These are phyloP conservation scores for Lycium ferocissimum DNA, from an alignment of 257 asterid genomes.

Conservation along the genomic window DNA sequence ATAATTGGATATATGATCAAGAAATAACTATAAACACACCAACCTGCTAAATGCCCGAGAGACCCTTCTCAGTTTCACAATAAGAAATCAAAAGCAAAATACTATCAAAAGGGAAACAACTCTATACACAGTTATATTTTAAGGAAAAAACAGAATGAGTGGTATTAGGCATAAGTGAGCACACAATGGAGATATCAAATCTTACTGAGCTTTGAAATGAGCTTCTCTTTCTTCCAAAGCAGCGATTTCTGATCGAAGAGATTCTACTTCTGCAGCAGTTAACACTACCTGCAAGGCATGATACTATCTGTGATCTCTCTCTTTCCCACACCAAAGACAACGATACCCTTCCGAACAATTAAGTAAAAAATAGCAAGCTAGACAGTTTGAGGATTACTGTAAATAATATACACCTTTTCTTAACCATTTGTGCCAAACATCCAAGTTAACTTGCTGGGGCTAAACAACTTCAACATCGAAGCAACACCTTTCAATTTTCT, in stretches of 20 bases:
- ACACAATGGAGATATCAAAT: constrained; percentile 20
- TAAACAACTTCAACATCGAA: constrained; percentile 78
- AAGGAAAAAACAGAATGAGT: background rate
- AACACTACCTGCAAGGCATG: constrained; percentile 65
- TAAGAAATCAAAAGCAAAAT: background rate
- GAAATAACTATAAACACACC: background rate
- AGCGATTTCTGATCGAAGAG: constrained; percentile 87
- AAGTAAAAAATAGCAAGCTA: constrained; percentile 32
- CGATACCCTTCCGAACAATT: constrained; percentile 26
- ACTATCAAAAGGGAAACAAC: background rate
- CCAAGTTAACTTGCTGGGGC: constrained; percentile 75
- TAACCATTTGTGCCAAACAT: constrained; percentile 63
- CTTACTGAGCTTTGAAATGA: constrained; percentile 94
- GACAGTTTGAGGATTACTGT: constrained; percentile 1
- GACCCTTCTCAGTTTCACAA: background rate
- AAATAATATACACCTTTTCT: constrained; percentile 65
- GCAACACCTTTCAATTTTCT: constrained; percentile 57
- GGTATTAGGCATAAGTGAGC: constrained; percentile 3
- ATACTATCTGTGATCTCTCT: background rate
- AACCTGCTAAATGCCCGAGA: constrained; percentile 3
- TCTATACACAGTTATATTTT: background rate
- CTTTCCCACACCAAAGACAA: constrained; percentile 10
- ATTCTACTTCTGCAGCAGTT: constrained; percentile 84
- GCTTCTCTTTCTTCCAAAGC: constrained; percentile 85
- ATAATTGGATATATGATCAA: background rate